phyloP scores from a whole-genome alignment of 805 yeast genomes.

The Cyberlindnera samutprakarnensis region DNA sequence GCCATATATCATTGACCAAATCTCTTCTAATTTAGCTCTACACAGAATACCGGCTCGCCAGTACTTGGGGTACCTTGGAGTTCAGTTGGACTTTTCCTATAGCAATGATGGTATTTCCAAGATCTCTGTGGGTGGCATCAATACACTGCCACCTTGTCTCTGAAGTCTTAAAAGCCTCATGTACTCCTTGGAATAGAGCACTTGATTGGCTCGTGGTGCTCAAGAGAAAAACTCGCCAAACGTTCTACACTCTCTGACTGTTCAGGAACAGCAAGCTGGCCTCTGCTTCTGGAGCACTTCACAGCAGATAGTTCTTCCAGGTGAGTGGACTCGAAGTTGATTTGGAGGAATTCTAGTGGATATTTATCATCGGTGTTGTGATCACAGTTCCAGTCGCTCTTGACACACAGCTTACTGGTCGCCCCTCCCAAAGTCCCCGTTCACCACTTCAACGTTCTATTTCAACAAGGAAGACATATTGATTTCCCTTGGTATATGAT shows the following conservation, averaged over 20 bases:
- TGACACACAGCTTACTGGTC: slow-evolving; percentile 34
- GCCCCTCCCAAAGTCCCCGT: slow-evolving; percentile 44
- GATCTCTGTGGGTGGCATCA: slow-evolving; percentile 22
- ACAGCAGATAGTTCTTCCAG: slow-evolving; percentile 26
- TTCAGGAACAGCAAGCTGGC: slow-evolving; percentile 29
- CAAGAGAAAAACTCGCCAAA: slow-evolving; percentile 28
- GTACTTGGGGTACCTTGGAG: slow-evolving; percentile 37
- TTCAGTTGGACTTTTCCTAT: slow-evolving; percentile 37
- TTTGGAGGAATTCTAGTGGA: slow-evolving; percentile 35
- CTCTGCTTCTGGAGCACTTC: slow-evolving; percentile 31
- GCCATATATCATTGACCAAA: slow-evolving; percentile 43
- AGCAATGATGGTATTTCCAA: slow-evolving; percentile 25
- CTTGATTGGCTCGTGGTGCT: slow-evolving; percentile 28
- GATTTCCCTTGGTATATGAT: slow-evolving; percentile 40
- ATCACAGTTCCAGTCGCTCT: slow-evolving; percentile 34
- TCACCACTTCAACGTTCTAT: slow-evolving; percentile 35
- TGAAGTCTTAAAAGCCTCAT: slow-evolving; percentile 41
- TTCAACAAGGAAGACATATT: slow-evolving; percentile 34
- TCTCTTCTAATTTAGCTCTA: slow-evolving; percentile 38
- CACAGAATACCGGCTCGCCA: slow-evolving; percentile 36
- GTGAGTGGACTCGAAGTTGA: slow-evolving; percentile 16
- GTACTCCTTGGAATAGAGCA: slow-evolving; percentile 44
- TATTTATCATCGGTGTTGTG: slow-evolving; percentile 40
- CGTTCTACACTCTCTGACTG: slow-evolving; percentile 28
- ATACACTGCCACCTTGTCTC: slow-evolving; percentile 30